These are phyloP conservation scores for Obelidium mucronatum DNA, from an alignment of 192 early-diverging fungal species.

Conservation along the genomic window DNA sequence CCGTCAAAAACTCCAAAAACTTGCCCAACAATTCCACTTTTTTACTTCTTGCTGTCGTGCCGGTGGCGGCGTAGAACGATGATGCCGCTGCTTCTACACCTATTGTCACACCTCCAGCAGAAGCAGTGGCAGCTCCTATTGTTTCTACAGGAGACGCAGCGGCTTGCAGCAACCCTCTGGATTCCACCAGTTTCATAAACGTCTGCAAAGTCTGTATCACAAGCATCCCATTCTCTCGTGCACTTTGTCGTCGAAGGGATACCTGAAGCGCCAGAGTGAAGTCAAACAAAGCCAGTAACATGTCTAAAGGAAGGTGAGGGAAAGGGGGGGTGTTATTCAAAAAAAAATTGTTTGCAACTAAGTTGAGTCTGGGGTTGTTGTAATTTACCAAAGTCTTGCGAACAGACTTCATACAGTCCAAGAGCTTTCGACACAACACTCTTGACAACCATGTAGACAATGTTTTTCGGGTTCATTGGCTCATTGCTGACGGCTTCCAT, in stretches of 20 bases:
- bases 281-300: slow-evolving; percentile 32
- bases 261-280: slow-evolving; percentile 33
- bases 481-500: slow-evolving; percentile 17
- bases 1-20: slow-evolving; percentile 28
- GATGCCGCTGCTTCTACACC: too few relatives aligned
- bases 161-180: slow-evolving; percentile 7
- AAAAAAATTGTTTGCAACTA: too few relatives aligned
- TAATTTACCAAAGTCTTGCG: slow-evolving; percentile 33
- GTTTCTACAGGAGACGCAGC: not conserved
- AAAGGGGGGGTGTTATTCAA: too few relatives aligned
- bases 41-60: too few relatives aligned
- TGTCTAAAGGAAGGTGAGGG: too few relatives aligned
- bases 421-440: slow-evolving; percentile 1
- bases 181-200: slow-evolving; percentile 30
- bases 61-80: too few relatives aligned
- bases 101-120: too few relatives aligned
- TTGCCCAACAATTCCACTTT: slow-evolving; percentile 25
- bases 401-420: slow-evolving; percentile 21
- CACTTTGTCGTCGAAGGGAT: slow-evolving; percentile 22
- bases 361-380: too few relatives aligned
- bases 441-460: slow-evolving; percentile 14
- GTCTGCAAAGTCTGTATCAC: slow-evolving; percentile 31
- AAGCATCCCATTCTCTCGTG: slow-evolving; percentile 25
- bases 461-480: slow-evolving; percentile 23
- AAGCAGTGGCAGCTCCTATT: not conserved